Percentiles rank a stretch among this genome's conserved stretches.
Conservation (phyloP, 495 filamentous ascomycete species). For the Penicillium angulare region DNA sequence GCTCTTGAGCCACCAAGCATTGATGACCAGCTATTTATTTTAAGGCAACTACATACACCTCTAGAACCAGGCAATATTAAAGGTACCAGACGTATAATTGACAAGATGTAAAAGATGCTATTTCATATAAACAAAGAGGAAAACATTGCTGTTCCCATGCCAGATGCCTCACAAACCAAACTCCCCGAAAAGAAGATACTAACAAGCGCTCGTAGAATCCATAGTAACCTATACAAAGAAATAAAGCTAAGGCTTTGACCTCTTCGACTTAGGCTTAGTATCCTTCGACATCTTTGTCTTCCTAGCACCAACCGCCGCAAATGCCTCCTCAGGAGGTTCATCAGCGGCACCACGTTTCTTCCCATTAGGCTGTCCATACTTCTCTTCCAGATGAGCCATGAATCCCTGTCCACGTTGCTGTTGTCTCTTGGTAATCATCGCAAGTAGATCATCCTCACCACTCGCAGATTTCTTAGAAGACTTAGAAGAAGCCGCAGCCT, state of each 20-base stretch:
- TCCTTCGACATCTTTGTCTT: conserved; percentile 11
- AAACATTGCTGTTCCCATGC: too few relatives aligned
- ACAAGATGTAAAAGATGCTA: too few relatives aligned
- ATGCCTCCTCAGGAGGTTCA: conserved; percentile 34
- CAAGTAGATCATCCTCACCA: conserved; percentile 22
- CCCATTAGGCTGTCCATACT: conserved; percentile 25
- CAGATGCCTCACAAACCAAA: too few relatives aligned
- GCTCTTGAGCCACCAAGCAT: too few relatives aligned
- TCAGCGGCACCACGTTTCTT: conserved; percentile 26
- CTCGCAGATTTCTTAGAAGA: conserved; percentile 15
- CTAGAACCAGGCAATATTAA: too few relatives aligned
- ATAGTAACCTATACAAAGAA: background rate
- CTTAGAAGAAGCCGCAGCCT: conserved; percentile 38
- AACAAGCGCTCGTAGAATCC: background rate
- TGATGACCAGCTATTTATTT: too few relatives aligned
- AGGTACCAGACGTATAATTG: too few relatives aligned
- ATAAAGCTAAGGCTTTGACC: conserved; percentile 11
- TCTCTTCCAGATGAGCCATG: conserved; percentile 25
- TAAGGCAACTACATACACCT: too few relatives aligned
- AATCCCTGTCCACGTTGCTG: conserved; percentile 26
- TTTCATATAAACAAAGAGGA: too few relatives aligned
- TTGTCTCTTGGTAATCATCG: conserved; percentile 26
- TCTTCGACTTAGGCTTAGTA: conserved; percentile 13
- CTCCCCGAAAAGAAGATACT: too few relatives aligned
- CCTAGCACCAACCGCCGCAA: conserved; percentile 31